Conservation (phyloP, 1,284 basidiomycete genomes). For the Ceratobasidium sp. region DNA sequence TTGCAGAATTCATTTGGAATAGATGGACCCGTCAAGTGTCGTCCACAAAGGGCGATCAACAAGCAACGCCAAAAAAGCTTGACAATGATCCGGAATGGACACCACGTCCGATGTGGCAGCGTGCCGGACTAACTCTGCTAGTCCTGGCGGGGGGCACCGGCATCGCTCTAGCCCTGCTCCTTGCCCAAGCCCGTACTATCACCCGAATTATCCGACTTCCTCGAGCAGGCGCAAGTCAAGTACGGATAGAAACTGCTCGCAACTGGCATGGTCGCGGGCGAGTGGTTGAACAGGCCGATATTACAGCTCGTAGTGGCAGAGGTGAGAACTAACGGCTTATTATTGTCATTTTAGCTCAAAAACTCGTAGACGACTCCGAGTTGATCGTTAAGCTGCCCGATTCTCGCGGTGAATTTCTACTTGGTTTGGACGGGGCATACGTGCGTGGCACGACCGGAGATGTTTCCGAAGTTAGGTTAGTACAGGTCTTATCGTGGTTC, state of each 20-base stretch:
- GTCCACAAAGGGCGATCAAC: background rate
- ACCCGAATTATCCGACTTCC: constrained; percentile 28
- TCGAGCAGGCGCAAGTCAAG: background rate
- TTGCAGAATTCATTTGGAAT: constrained; percentile 43
- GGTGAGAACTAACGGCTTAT: background rate
- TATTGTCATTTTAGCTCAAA: background rate
- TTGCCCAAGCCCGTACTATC: constrained; percentile 35
- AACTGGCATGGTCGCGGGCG: constrained; percentile 30
- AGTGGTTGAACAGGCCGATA: constrained; percentile 4
- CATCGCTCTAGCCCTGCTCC: constrained; percentile 31
- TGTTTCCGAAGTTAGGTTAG: constrained; percentile 17
- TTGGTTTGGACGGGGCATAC: constrained; percentile 36
- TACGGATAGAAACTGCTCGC: constrained; percentile 32
- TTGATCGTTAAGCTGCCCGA: constrained; percentile 23
- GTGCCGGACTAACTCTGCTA: constrained; percentile 25
- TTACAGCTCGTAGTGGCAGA: constrained; percentile 35
- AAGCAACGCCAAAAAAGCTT: background rate
- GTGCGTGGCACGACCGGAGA: constrained; percentile 27
- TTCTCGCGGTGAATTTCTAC: constrained; percentile 32
- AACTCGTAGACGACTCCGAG: constrained; percentile 21
- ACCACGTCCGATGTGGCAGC: constrained; percentile 41
- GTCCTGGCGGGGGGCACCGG: constrained; percentile 38
- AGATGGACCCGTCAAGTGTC: constrained; percentile 32
- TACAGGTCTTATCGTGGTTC: background rate
- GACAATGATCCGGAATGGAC: constrained; percentile 18